Percentiles rank a stretch among this genome's conserved stretches.
phyloP scores from a whole-genome alignment of 768 basidiomycete genomes.

The Crassisporium funariophilum region DNA sequence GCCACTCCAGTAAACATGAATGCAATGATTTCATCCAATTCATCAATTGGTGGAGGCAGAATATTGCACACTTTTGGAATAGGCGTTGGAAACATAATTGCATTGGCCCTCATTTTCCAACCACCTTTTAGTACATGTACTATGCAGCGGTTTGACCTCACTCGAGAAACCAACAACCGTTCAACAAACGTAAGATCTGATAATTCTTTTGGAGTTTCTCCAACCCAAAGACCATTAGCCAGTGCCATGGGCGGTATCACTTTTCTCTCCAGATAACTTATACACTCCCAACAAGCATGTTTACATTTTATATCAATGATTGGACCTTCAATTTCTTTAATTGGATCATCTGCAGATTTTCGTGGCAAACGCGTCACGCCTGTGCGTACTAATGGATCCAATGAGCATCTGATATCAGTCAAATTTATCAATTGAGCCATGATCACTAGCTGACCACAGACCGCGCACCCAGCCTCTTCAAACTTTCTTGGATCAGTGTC shows the following conservation, averaged over 20 bases:
- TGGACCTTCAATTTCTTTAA: constrained; percentile 16
- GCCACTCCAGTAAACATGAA: constrained; percentile 11
- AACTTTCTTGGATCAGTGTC: no score
- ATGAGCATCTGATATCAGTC: no score
- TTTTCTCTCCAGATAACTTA: constrained; percentile 2
- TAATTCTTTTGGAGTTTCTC: constrained; percentile 31
- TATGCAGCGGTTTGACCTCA: constrained; percentile 32
- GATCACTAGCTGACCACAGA: no score
- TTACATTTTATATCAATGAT: constrained; percentile 14
- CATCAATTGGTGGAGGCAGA: constrained; percentile 31
- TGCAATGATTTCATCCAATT: constrained; percentile 28
- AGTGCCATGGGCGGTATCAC: constrained; percentile 26
- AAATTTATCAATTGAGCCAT: no score
- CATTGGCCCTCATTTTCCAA: constrained; percentile 36
- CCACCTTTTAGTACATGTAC: constrained; percentile 31
- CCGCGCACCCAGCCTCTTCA: no score
- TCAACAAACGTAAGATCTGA: constrained; percentile 31
- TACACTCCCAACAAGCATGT: constrained; percentile 18
- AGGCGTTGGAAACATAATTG: constrained; percentile 32
- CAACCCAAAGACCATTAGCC: constrained; percentile 39
- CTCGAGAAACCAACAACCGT: constrained; percentile 17
- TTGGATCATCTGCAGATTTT: no score
- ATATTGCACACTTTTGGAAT: constrained; percentile 30
- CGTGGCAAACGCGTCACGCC: no score
- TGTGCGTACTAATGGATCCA: no score